Evolutionary conservation across 2,329 filamentous ascomycete genomes (phyloP).

Genomic region (Penicillium psychrosexuale): DNA sequence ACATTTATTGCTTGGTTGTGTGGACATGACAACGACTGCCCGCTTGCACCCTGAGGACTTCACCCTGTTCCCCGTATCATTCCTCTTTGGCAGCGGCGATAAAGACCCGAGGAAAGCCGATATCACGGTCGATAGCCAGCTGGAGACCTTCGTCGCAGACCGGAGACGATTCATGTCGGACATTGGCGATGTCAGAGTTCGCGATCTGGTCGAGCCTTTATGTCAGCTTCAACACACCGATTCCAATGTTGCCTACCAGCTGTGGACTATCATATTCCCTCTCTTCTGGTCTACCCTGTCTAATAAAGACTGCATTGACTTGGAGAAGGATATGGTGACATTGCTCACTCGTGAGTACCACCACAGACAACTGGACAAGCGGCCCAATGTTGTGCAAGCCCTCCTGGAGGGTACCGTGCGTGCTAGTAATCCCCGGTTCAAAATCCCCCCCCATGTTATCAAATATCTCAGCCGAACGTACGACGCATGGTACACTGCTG

Average conservation of each 20-base stretch:
- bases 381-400: constrained; percentile 92
- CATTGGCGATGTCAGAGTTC: constrained; percentile 78
- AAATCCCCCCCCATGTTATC: constrained; percentile 90
- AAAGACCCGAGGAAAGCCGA: constrained; percentile 63
- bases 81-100: constrained; percentile 68
- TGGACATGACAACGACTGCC: constrained; percentile 77
- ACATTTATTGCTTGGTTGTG: constrained; percentile 83
- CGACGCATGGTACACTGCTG: constrained; percentile 94
- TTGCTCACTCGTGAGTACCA: constrained; percentile 95
- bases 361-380: constrained; percentile 85
- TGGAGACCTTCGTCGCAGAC: constrained; percentile 72
- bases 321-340: constrained; percentile 87
- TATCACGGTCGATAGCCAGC: constrained; percentile 75
- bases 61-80: constrained; percentile 68
- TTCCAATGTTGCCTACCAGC: constrained; percentile 72
- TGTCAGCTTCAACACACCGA: constrained; percentile 91
- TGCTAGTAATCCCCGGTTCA: constrained; percentile 78
- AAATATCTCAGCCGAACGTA: constrained; percentile 94
- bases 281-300: constrained; percentile 88
- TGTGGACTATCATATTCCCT: constrained; percentile 90
- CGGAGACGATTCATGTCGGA: constrained; percentile 83
- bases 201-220: constrained; percentile 85
- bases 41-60: constrained; percentile 84
- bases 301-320: constrained; percentile 82
- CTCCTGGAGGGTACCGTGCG: constrained; percentile 83